Base-by-base conservation (phyloP, 2,329 filamentous ascomycete genomes). In the Fusarium sp. region DNA sequence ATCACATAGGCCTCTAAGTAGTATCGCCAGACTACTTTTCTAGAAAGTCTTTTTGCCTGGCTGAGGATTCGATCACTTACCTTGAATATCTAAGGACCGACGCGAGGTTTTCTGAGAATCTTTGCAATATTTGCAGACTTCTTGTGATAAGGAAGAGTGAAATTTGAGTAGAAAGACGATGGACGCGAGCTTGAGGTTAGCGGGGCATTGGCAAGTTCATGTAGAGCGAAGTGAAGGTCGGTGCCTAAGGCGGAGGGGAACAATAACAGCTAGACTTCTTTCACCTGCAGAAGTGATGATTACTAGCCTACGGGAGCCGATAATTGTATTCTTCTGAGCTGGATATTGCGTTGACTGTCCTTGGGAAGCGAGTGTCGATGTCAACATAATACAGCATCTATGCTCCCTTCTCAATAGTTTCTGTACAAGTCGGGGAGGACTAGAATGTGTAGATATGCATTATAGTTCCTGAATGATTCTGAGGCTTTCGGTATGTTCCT, bases 341-440 rank as follows among this genome's bases (percentile, higher is more conserved):
- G 2, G 12, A 19, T 19, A 25, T 10, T 19, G 11, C n/a, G 6
- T 7, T 7, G 30, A 18, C 25, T 19, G 16, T 19, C 11, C 4
- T 33, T 11, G 30, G 16, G 30, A 33, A 35, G 49, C 30, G 30
- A 52, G 49, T 52, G 49, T 52, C 12, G 9, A 33, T 50, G 30
- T 33, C 6, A 13, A 7, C 2, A 50, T 19, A 23, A 8, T 23
- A 19, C n/a, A 10, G 13, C 5, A 33, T 10, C 8, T 10, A 19
- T 15, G 11, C n/a, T n/a, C 18, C n/a, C 16, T 25, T 8, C 16
- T 52, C 11, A 13, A 25, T 52, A 5, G 15, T 11, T 6, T 19
- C 18, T 1, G 30, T 5, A 19, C 6, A 10, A 12, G 8, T 23
- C 16, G 9, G 10, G 6, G 11, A 25, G 9, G 2, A 1, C 6